Evolutionary conservation across 1,284 basidiomycete genomes (phyloP).

Genomic region (Cutaneotrichosporon sp.): DNA sequence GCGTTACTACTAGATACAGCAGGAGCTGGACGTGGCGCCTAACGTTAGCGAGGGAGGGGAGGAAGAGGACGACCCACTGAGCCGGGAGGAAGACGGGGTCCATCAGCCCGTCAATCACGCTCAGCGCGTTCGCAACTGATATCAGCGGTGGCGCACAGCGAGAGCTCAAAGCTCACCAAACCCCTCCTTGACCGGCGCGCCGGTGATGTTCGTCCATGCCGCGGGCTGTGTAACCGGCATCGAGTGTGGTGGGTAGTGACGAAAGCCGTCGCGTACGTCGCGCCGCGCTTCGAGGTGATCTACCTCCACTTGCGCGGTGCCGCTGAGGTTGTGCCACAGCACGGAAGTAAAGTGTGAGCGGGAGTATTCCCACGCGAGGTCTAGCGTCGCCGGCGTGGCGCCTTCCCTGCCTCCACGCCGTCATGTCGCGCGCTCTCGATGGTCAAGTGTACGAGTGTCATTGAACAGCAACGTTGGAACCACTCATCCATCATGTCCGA

Average conservation of each 20-base stretch:
- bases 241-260: not conserved
- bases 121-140: not conserved
- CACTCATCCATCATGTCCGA: constrained; percentile 39
- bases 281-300: not conserved
- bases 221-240: not conserved
- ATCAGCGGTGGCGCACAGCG: too few relatives aligned
- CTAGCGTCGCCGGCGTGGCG: too few relatives aligned
- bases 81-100: constrained; percentile 5
- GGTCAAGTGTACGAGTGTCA: too few relatives aligned
- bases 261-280: not conserved
- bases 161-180: constrained; percentile 4
- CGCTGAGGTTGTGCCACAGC: too few relatives aligned
- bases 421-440: not conserved
- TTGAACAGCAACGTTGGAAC: too few relatives aligned
- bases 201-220: constrained; percentile 6
- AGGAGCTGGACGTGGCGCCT: constrained; percentile 35
- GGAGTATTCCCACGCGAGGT: not conserved
- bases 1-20: constrained; percentile 20
- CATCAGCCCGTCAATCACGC: constrained; percentile 12
- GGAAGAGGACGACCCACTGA: not conserved
- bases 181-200: constrained; percentile 1
- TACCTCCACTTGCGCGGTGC: not conserved
- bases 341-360: too few relatives aligned
- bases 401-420: not conserved
- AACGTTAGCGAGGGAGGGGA: not conserved